Percentiles rank a stretch among this genome's conserved stretches.
These are phyloP conservation scores for Bromus sterilis DNA, from an alignment of 176 grass and related monocot genomes.

Conservation along the genomic window DNA sequence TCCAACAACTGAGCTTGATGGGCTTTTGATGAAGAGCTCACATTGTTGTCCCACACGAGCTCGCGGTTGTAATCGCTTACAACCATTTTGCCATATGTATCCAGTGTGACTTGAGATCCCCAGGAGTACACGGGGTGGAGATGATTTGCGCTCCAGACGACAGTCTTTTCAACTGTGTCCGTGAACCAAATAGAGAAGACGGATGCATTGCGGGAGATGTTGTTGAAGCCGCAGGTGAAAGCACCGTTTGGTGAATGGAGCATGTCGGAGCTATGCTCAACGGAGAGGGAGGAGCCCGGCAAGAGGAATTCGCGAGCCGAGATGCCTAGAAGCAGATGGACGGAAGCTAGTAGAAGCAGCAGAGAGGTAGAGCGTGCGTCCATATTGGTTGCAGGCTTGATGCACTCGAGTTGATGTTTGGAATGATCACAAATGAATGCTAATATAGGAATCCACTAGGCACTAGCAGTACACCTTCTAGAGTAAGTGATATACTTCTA, in stretches of 20 bases:
- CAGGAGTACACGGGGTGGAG: conserved; percentile 26
- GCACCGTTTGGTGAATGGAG: conserved; percentile 18
- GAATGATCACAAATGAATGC: not conserved
- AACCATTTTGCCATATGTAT: conserved; percentile 4
- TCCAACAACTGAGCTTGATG: not conserved
- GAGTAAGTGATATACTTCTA: not conserved
- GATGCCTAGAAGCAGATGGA: not conserved
- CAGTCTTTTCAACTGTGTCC: not conserved
- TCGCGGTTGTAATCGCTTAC: conserved; percentile 20
- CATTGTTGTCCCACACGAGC: conserved; percentile 6
- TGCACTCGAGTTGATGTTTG: not conserved
- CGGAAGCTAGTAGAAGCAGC: not conserved
- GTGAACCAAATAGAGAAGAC: conserved; percentile 34
- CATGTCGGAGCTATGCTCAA: not conserved
- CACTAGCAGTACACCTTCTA: not conserved
- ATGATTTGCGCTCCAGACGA: conserved; percentile 26
- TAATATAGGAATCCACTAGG: not conserved
- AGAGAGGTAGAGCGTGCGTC: not conserved
- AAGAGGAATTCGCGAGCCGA: conserved; percentile 10
- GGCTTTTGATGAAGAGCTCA: not conserved
- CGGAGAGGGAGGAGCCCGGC: not conserved
- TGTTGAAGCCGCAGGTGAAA: conserved; percentile 36
- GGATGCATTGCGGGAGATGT: conserved; percentile 17
- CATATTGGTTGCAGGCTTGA: not conserved
- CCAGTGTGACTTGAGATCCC: conserved; percentile 7